Evolutionary conservation across 1,139 yeast species (phyloP).

Genomic region (Candida dubliniensis): DNA sequence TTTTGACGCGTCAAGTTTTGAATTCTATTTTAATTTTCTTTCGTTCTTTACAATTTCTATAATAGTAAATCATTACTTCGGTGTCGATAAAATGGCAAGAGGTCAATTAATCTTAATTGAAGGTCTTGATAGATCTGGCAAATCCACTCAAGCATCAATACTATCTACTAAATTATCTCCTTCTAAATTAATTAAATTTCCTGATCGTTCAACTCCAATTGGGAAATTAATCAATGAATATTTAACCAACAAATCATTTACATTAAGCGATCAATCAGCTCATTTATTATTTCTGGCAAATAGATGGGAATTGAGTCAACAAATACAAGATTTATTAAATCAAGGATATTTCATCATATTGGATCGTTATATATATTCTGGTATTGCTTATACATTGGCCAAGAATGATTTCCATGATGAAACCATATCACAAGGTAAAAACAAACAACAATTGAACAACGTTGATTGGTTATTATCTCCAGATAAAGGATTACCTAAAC

Average conservation of each 20-base stretch:
- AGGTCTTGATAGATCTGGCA: constrained; percentile 94
- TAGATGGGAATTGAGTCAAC: constrained; percentile 76
- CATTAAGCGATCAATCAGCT: constrained; percentile 70
- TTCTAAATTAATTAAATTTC: constrained; percentile 68
- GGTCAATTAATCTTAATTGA: constrained; percentile 82
- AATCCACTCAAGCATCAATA: constrained; percentile 76
- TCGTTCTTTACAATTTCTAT: too few relatives aligned
- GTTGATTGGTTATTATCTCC: constrained; percentile 77
- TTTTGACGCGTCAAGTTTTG: too few relatives aligned
- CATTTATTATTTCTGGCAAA: constrained; percentile 92
- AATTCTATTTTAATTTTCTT: too few relatives aligned
- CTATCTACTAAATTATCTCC: constrained; percentile 40
- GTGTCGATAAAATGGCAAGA: constrained; percentile 30
- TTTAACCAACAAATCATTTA: constrained; percentile 50
- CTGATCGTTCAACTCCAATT: constrained; percentile 79
- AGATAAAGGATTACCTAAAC: constrained; percentile 82
- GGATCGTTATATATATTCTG: constrained; percentile 91
- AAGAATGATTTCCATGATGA: constrained; percentile 35
- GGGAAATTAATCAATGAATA: constrained; percentile 79
- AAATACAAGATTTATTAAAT: constrained; percentile 46
- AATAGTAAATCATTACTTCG: background rate
- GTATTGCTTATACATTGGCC: constrained; percentile 91
- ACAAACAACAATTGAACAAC: constrained; percentile 47
- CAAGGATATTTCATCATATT: constrained; percentile 63
- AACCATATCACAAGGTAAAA: constrained; percentile 8